A percentile compares a stretch with the other conserved stretches of the same genome.
Conservation (phyloP, 768 basidiomycete genomes). For the Russula vinacea region DNA sequence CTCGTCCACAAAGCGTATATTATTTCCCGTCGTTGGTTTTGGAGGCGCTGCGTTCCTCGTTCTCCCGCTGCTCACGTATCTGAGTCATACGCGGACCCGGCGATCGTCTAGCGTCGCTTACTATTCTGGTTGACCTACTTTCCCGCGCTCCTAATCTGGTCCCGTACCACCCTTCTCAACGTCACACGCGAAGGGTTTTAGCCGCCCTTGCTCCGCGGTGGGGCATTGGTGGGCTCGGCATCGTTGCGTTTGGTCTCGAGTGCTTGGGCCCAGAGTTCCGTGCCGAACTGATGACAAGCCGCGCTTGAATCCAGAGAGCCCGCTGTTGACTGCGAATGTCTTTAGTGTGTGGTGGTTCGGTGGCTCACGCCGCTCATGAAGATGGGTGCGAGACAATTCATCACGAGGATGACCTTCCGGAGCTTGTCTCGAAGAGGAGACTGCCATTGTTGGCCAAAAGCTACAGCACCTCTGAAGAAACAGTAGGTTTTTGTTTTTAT, state of each 20-base stretch:
- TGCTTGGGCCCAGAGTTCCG: constrained; percentile 61
- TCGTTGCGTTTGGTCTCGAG: constrained; percentile 62
- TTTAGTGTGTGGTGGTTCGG: constrained; percentile 80
- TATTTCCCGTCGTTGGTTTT: constrained; percentile 54
- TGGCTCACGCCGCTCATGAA: constrained; percentile 85
- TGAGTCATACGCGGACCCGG: constrained; percentile 68
- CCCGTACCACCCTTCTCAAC: constrained; percentile 50
- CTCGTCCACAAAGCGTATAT: constrained; percentile 39
- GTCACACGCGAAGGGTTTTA: constrained; percentile 36
- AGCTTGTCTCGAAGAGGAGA: constrained; percentile 63
- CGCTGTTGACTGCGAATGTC: constrained; percentile 71
- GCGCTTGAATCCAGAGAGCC: constrained; percentile 55
- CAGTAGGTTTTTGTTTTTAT: constrained; percentile 45
- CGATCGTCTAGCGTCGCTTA: constrained; percentile 70
- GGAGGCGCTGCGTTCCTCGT: constrained; percentile 54
- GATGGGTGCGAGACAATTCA: constrained; percentile 59
- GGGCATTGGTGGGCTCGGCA: constrained; percentile 43
- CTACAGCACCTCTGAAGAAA: constrained; percentile 59
- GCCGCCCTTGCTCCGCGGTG: constrained; percentile 47
- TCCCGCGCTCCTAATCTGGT: constrained; percentile 49
- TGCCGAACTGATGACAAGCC: constrained; percentile 34
- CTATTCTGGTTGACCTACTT: constrained; percentile 80
- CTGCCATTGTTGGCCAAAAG: constrained; percentile 59
- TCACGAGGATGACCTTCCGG: constrained; percentile 88
- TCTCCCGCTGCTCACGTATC: constrained; percentile 51